phyloP scores from a whole-genome alignment of 2,329 filamentous ascomycete genomes.

The Penicillium sp. region DNA sequence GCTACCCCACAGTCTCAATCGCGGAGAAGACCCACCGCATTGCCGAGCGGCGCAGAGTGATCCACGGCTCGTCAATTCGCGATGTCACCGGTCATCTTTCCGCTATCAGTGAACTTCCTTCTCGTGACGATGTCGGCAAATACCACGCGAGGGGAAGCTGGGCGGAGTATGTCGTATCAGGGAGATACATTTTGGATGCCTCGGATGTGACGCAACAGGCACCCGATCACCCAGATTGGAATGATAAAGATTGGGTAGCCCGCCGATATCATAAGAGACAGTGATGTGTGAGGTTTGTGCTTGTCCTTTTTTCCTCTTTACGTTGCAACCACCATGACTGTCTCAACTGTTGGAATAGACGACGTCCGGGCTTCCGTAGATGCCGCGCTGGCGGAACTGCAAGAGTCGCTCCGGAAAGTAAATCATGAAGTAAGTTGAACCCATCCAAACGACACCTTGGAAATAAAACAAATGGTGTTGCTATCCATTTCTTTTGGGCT shows the following conservation, averaged over 20 bases:
- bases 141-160: neutral
- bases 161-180: neutral
- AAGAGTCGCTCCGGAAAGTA: constrained; percentile 25
- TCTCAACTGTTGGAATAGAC: constrained; percentile 10
- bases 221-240: too few species aligned
- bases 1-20: constrained; percentile 24
- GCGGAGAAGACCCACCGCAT: constrained; percentile 18
- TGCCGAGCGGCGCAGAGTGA: constrained; percentile 9
- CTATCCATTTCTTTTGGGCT: too few species aligned
- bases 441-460: too few species aligned
- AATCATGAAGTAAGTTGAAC: constrained; percentile 24
- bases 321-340: constrained; percentile 16
- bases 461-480: too few species aligned
- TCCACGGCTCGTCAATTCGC: neutral
- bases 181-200: neutral
- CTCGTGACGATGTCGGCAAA: neutral
- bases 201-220: constrained; percentile 9
- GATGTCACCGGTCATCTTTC: constrained; percentile 3
- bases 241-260: neutral
- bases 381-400: constrained; percentile 15
- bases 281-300: too few species aligned
- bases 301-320: too few species aligned
- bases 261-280: neutral
- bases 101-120: constrained; percentile 2
- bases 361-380: constrained; percentile 26